Base-by-base conservation (phyloP, 2,329 filamentous ascomycete genomes). In the Colletotrichum abscissum region DNA sequence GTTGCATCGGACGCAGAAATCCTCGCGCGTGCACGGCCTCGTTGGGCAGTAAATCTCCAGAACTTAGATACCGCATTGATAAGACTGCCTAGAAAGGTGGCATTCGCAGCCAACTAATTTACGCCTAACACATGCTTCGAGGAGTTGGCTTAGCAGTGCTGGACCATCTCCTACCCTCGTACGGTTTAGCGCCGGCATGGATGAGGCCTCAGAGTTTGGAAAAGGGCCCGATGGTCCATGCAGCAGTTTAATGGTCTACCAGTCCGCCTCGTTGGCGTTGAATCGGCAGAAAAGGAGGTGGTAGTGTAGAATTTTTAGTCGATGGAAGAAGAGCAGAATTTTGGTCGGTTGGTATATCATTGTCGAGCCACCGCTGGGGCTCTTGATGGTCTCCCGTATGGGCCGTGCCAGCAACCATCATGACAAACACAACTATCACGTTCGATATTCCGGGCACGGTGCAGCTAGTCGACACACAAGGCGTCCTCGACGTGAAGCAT, bases 361-460 rank as follows among this genome's bases (percentile, higher is more conserved):
- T 49, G 42, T 49, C 42, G 42, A 49, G 42, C 7, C 14, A 19
- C 38, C 38, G 5, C 19, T 22, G 42, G 16, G 11, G 19, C 42
- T 49, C 42, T 22, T 49, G 8, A n/a, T 49, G 16, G 19, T 22
- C 19, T 49, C 16, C 1, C 6, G 19, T 49, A 49, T 49, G 42
- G 42, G 19, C 42, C 19, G 42, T 49, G 19, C 19, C 42, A n/a
- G 42, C 19, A 49, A 22, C 42, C 19, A 49, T 49, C 42, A 49
- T 49, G 42, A 49, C 42, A 49, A 49, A 49, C 42, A 49, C 42
- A 0, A 62, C n/a, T 14, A 62, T 14, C 35, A 22, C 54, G 1
- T n/a, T 67, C 12, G 52, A 66, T 3, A 12, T 66, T 19, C 63
- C 63, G 8, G 63, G 63, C 33, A 66, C 63, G 16, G 63, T 66